Evolutionary conservation across 345 rosid genomes (phyloP), one percentile per base, ranked within the genome.

Genomic region (Hibiscus syriacus): DNA sequence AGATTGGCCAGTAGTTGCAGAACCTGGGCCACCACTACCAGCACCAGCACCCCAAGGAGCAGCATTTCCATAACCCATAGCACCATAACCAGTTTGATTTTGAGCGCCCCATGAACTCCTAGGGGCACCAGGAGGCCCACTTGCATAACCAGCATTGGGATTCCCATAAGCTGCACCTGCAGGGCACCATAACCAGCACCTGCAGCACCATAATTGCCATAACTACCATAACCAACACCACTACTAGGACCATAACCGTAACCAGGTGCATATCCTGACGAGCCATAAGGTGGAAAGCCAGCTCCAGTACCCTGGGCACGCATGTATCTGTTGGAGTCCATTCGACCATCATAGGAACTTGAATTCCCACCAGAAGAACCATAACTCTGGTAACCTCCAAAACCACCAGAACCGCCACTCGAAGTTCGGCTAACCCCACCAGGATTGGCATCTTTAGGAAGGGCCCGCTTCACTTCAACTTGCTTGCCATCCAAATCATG

Each of bases 401-500:
- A 5, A 27, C 86, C 81, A 74, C 58, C 80, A 4, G 74, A 77
- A 22, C 78, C 73, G 32, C 91, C 83, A 49, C 92, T 85, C 82
- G 82, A 81, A 55, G 77, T 76, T 30, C 97, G 84, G 55, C 81
- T 50, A 36, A 81, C 85, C 23, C 90, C 91, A 57, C 95, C 95
- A 66, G 91, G 89, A 77, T 87, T 91, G 57, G 97, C 91, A 74
- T 91, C 99, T 79, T 94, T 94, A 0, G 99, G 99, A 76, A 55
- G 92, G 67, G 99, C 99, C 27, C 86, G 77, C 77, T 94, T 94
- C 17, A 94, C 99, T 82, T 94, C 99, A 65, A 94, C 99, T 83
- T 89, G 95, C 79, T 91, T 94, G 50, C 96, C 98, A 65, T 77
- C 83, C 82, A 94, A 77, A 81, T 94, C 99, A 64, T 94, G 99